Evolutionary conservation across 495 filamentous ascomycete species (phyloP).

Genomic region (Penicillium mononematosum): DNA sequence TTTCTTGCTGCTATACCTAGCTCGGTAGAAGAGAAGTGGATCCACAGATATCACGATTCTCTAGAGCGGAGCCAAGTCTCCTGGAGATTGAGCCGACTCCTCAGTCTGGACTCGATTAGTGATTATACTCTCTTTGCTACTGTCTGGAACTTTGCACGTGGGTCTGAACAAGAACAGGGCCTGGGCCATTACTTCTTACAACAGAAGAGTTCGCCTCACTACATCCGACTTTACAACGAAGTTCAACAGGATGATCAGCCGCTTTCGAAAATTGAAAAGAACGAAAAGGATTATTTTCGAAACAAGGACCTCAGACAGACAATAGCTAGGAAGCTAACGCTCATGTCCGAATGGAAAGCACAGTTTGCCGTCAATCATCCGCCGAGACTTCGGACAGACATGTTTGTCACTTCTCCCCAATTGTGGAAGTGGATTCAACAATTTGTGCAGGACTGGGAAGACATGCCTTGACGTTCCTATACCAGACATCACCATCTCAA

Average conservation of each 20-base stretch:
- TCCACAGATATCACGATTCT: neutral
- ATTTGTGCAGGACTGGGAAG: slow-evolving; percentile 20
- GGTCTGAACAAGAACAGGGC: slow-evolving; percentile 7
- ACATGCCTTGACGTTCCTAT: slow-evolving; percentile 6
- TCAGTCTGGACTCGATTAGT: slow-evolving; percentile 20
- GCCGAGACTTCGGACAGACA: slow-evolving; percentile 22
- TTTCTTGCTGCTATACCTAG: too few relatives aligned
- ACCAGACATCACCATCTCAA: too few relatives aligned
- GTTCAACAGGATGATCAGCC: slow-evolving; percentile 21
- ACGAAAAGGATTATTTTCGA: slow-evolving; percentile 25
- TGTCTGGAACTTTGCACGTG: slow-evolving; percentile 17
- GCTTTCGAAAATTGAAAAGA: slow-evolving; percentile 20
- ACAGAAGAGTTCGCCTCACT: slow-evolving; percentile 20
- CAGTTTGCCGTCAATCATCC: slow-evolving; percentile 16
- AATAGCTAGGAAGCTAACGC: slow-evolving; percentile 29
- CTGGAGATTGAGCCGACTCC: slow-evolving; percentile 26
- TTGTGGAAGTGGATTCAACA: slow-evolving; percentile 26
- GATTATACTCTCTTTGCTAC: slow-evolving; percentile 22
- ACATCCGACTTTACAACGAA: slow-evolving; percentile 18
- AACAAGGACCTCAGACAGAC: slow-evolving; percentile 19
- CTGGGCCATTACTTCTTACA: slow-evolving; percentile 18
- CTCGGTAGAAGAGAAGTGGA: too few relatives aligned
- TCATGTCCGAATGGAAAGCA: slow-evolving; percentile 27
- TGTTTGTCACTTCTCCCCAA: slow-evolving; percentile 26
- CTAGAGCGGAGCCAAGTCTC: slow-evolving; percentile 15